Base-by-base conservation (phyloP, 179 eudicot genomes). In the Actinidia arguta region DNA sequence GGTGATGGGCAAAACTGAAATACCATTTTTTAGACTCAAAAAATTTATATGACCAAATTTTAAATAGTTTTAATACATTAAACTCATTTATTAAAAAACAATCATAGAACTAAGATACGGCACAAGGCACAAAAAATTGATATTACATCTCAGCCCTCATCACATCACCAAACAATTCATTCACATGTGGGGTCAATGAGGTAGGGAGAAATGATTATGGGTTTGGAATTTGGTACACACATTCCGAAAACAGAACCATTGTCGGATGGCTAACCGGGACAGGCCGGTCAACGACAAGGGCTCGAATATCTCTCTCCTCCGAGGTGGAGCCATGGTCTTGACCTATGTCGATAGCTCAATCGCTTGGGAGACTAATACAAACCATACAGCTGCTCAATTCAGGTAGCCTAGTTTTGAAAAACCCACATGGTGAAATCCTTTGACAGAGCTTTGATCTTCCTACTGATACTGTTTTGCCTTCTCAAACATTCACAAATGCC, bases 361-460 rank as follows among this genome's bases (percentile, higher is more conserved):
- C 16, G 81, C 66, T 52, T 92, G 95, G 95, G 68, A 75, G 81
- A 92, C 86, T 14, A 89, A 89, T 50, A 82, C 90, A 2, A 85
- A 85, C 6, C 75, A 89, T 36, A 56, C 68, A 4, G 68, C 13
- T 54, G 88, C 8, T 6, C 17, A 56, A 75, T 31, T 74, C 90
- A 3, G 96, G 96, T 0, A 93, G 91, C 79, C 90, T 93, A 24
- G 91, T 93, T 46, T 72, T 93, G 17, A 86, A 50, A 13, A 84
- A 82, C 80, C 59, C 63, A 22, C 22, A n/a, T 44, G 92, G 89
- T 85, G 82, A 85, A 5, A 76, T 88, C 62, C 80, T 91, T 24
- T 93, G 96, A 93, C 94, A 93, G 76, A 93, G 96, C 85, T 91
- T 91, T 84, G 94, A 93, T 90, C 90, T 73, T 78, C 93, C 94